Evolutionary conservation across 495 filamentous ascomycete species (phyloP).

Genomic region (Lophiostoma macrostomum): DNA sequence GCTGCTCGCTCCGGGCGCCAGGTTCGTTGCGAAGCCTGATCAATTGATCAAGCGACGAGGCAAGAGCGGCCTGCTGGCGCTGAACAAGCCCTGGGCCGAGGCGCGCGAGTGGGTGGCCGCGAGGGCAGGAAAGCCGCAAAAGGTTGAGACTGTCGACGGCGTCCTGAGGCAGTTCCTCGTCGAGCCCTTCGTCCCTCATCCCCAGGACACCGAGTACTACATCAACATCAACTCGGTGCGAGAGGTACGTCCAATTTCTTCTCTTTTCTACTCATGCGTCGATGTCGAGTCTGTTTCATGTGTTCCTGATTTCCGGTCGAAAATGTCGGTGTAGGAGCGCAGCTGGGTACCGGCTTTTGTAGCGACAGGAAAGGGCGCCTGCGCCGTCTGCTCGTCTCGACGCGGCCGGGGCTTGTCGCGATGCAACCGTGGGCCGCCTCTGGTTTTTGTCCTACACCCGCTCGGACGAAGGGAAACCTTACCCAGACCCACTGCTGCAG

Average conservation of each 20-base stretch:
- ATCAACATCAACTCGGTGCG: conserved; percentile 94
- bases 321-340: not conserved
- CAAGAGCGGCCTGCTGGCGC: conserved; percentile 92
- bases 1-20: conserved; percentile 75
- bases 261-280: conserved; percentile 17
- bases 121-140: conserved; percentile 83
- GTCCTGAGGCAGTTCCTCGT: conserved; percentile 92
- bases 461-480: conserved; percentile 57
- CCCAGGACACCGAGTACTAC: conserved; percentile 92
- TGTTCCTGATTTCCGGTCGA: not conserved
- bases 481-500: conserved; percentile 29
- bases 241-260: conserved; percentile 65
- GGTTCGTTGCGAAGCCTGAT: conserved; percentile 99
- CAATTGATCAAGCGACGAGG: conserved; percentile 99
- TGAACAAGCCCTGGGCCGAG: conserved; percentile 97
- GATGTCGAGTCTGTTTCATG: conserved; percentile 14
- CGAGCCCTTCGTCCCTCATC: conserved; percentile 96
- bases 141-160: conserved; percentile 89
- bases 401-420: not conserved
- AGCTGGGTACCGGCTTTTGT: too few species aligned
- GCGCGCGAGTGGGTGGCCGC: conserved; percentile 89
- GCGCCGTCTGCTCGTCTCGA: too few species aligned
- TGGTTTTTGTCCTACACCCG: conserved; percentile 37
- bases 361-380: too few species aligned
- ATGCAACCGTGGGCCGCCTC: conserved; percentile 13